Evolutionary conservation across 495 filamentous ascomycete species (phyloP), one percentile per base, ranked within the genome.

Genomic region (Podospora australis): DNA sequence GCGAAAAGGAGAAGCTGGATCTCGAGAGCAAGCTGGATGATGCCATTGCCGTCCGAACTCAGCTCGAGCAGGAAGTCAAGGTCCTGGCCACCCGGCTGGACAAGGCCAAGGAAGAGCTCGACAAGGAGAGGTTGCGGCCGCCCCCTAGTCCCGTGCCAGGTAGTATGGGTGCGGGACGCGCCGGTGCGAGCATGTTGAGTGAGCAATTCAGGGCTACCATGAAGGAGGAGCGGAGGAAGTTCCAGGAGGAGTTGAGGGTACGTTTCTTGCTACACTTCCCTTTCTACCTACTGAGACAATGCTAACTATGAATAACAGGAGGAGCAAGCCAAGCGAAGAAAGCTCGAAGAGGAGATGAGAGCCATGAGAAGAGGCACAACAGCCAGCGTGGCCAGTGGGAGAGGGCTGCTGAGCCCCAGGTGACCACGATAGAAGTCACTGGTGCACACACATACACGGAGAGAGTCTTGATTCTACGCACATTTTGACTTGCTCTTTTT

Each of bases 1-100:
- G 84, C 48, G 92, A 98, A 70, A 86, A 86, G 60, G 92, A 96
- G 63, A 76, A 76, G 52, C 74, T 94, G 9, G 94, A 96, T 56
- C 68, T 79, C 23, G 71, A 84, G 44, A 79, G 86, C 50, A 59
- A 68, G 64, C 59, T 75, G 26, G 72, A 75, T 48, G 60, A 68
- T 29, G 63, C 59, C 1, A 19, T 59, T 11, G 52, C 48, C 3
- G 52, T 58, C 7, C 64, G 54, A 57, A 26, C 55, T 8, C 60
- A 59, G 17, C 56, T 72, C 6, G 67, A 70, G 55, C 55, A 49
- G 1, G 72, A 74, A 54, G 55, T 65, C 32, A 59, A 59, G 19
- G 47, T 23, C 13, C 35, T 70, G 38, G 52, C 53, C 39, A 53
- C 60, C 25, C 64, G 60, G 41, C 48, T 71, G 14, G 67, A 65